These are phyloP conservation scores for Entomortierella chlamydospora DNA, from an alignment of 192 early-diverging fungal species.

Conservation along the genomic window DNA sequence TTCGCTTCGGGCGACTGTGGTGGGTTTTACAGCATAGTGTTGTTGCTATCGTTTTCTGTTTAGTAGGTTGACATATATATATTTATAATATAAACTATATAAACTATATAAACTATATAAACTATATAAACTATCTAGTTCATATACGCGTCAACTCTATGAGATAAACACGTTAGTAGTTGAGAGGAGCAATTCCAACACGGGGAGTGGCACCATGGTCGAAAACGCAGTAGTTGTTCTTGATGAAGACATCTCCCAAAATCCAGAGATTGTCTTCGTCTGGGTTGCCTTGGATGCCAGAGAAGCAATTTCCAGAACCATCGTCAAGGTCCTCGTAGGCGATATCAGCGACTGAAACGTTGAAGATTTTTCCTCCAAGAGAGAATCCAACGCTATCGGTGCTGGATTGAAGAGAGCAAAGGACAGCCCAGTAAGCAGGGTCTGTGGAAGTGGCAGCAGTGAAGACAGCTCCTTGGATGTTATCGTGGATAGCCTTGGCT, in stretches of 20 bases:
- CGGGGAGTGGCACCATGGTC: constrained; percentile 59
- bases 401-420: constrained; percentile 26
- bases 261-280: constrained; percentile 59
- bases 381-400: constrained; percentile 43
- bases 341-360: constrained; percentile 45
- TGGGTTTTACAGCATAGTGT: too few species aligned
- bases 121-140: too few species aligned
- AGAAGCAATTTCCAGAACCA: constrained; percentile 23
- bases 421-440: constrained; percentile 7
- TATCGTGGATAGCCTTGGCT: constrained; percentile 61
- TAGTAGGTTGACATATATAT: too few species aligned
- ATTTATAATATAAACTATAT: too few species aligned
- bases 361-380: constrained; percentile 49
- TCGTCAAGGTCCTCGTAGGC: constrained; percentile 39
- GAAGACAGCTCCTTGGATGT: constrained; percentile 12
- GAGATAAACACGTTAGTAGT: background rate
- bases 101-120: too few species aligned
- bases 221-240: constrained; percentile 73
- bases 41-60: too few species aligned
- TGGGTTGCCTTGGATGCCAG: constrained; percentile 27
- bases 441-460: constrained; percentile 7
- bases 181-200: constrained; percentile 56
- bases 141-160: too few species aligned
- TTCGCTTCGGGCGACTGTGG: too few species aligned
- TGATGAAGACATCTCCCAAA: constrained; percentile 54